Conservation (phyloP, 148 eudicot genomes). For the Rhododendron molle region DNA sequence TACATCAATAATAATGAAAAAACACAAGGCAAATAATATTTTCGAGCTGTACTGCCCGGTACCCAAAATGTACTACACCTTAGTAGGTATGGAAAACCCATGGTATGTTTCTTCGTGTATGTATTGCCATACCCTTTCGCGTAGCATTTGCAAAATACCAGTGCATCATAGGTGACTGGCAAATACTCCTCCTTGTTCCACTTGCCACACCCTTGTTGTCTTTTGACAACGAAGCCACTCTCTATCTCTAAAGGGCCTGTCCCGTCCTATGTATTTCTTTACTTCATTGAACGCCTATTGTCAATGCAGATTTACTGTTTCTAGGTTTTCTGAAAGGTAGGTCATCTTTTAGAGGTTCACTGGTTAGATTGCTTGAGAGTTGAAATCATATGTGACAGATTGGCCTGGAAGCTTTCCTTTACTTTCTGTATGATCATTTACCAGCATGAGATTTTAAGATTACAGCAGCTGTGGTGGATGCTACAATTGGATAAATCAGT, state of each 20-base stretch:
- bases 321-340: background rate
- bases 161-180: background rate
- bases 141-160: background rate
- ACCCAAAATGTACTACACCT: background rate
- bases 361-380: background rate
- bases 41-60: background rate
- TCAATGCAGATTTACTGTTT: background rate
- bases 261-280: background rate
- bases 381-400: background rate
- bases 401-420: background rate
- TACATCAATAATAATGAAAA: background rate
- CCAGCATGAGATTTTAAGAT: background rate
- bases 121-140: background rate
- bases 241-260: background rate
- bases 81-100: background rate
- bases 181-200: background rate
- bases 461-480: background rate
- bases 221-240: background rate
- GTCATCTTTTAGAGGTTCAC: background rate
- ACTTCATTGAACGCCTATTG: background rate
- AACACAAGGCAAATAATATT: background rate
- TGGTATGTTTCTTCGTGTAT: background rate
- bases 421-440: background rate
- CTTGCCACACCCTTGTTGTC: background rate
- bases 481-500: background rate